Conservation (phyloP, 208 protist genomes). For the Borovskyia barvae region DNA sequence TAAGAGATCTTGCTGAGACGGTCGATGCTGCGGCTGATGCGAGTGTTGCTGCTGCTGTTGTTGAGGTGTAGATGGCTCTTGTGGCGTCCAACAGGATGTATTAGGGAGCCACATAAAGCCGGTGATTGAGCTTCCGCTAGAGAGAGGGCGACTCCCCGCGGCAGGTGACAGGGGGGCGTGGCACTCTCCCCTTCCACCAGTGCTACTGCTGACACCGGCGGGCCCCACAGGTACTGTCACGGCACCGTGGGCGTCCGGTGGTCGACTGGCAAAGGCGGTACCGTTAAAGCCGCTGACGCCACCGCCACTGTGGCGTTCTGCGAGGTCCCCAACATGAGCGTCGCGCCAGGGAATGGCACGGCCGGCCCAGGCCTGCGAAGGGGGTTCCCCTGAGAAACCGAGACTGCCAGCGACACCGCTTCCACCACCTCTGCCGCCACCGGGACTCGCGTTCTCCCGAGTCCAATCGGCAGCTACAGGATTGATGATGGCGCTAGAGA, state of each 20-base stretch:
- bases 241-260: background rate
- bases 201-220: background rate
- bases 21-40: slow-evolving; percentile 12
- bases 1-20: background rate
- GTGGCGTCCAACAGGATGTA: slow-evolving; percentile 9
- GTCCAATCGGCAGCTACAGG: background rate
- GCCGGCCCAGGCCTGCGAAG: slow-evolving; percentile 9
- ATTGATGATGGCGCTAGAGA: background rate
- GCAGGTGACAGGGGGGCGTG: no score
- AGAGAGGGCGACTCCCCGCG: no score
- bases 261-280: slow-evolving; percentile 2
- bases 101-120: slow-evolving; percentile 19
- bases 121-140: background rate
- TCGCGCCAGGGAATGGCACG: slow-evolving; percentile 17
- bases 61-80: slow-evolving; percentile 11
- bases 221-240: background rate
- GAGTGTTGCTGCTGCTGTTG: slow-evolving; percentile 5
- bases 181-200: background rate
- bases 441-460: no score
- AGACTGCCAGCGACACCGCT: background rate
- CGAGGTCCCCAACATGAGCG: background rate
- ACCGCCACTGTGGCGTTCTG: background rate
- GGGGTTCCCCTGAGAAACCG: background rate
- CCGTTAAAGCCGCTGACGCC: background rate
- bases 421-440: background rate